Evolutionary conservation across 352 stramenopile species (phyloP), one percentile per base, ranked within the genome.

Genomic region (Pythium apleroticum): DNA sequence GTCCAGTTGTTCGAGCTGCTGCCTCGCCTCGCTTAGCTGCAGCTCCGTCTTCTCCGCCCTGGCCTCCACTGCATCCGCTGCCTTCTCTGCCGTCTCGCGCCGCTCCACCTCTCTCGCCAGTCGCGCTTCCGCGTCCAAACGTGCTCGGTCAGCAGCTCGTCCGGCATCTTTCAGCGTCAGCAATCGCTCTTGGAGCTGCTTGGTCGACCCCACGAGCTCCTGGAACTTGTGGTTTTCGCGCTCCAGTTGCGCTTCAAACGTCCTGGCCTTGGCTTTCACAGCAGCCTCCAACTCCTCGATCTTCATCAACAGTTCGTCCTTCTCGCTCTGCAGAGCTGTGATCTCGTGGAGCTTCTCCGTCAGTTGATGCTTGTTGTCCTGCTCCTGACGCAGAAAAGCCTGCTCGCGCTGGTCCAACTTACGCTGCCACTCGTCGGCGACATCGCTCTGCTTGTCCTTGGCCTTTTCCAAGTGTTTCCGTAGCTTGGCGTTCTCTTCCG

Each of bases 361-460:
- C 6, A 84, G 10, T n/a, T 70, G 61, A 11, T 62, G 66, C 52
- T 81, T 82, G 66, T 64, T 81, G n/a, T 72, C 73, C 27, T 78
- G 69, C 31, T 86, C 80, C 53, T 89, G 73, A 8, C 73, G 71
- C 48, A 89, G 52, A 56, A 89, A 87, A 2, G 72, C 76, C 59
- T 89, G 63, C 10, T 86, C 69, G 20, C 80, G 78, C 37, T 77
- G 55, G 35, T 78, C 71, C 37, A 80, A 56, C 17, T 66, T 67
- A 33, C 63, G 69, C 33, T 80, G 71, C 68, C 63, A 74, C 30
- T 80, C 73, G 4, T 80, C 71, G 0, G 58, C 45, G n/a, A 71
- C 65, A 5, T 70, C 63, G 2, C 63, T 67, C 27, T 71, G 69
- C 39, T 82, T 84, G 43, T 83, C 76, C 27, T 82, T 79, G 9